Evolutionary conservation across 2,329 filamentous ascomycete species (phyloP).

Genomic region (Paracamarosporium sp.): DNA sequence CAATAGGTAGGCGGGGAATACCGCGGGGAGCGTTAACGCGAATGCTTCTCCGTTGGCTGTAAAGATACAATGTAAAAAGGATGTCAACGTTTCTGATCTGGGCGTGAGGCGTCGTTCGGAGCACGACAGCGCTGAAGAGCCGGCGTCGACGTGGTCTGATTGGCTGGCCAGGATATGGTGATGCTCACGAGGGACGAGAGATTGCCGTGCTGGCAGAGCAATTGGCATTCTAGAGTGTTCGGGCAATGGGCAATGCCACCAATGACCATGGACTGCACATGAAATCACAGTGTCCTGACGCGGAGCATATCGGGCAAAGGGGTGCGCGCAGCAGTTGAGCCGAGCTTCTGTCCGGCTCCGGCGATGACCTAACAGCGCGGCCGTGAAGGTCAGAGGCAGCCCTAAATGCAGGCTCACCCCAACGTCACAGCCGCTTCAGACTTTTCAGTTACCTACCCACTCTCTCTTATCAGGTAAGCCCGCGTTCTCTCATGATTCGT

Average conservation of each 20-base stretch:
- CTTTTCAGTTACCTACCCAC: conserved; percentile 19
- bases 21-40: conserved; percentile 12
- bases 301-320: conserved; percentile 20
- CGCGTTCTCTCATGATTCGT: conserved; percentile 10
- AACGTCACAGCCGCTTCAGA: conserved; percentile 21
- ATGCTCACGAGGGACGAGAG: conserved; percentile 1
- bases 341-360: conserved; percentile 31
- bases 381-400: conserved; percentile 30
- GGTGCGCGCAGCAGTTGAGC: conserved; percentile 10
- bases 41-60: conserved; percentile 26
- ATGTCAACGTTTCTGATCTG: conserved; percentile 25
- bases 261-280: conserved; percentile 9
- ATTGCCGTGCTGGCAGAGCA: not conserved
- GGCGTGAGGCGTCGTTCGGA: conserved; percentile 28
- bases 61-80: conserved; percentile 34
- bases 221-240: conserved; percentile 3
- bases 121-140: conserved; percentile 19
- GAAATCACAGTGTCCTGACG: conserved; percentile 2
- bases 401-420: conserved; percentile 22
- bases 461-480: conserved; percentile 19
- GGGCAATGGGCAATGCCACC: conserved; percentile 8
- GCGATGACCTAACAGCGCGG: conserved; percentile 43
- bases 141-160: conserved; percentile 10
- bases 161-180: conserved; percentile 13
- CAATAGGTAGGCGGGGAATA: not conserved